Conservation (phyloP, 202 grass and related monocot species). For the Saccharum hybrid region DNA sequence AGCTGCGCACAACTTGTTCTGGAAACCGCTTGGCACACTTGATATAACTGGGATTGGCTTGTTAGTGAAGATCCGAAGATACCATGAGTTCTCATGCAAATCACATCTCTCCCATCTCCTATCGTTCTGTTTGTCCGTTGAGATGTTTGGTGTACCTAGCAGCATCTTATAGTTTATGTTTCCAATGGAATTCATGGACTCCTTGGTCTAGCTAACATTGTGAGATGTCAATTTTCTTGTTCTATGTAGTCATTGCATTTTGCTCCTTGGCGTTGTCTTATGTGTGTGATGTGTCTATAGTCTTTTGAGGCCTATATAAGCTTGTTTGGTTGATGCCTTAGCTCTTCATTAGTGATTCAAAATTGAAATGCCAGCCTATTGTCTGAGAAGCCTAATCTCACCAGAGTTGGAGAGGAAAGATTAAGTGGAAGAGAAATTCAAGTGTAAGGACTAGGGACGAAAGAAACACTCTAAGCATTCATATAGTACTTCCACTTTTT, state of each 20-base stretch:
- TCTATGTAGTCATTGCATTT: not conserved
- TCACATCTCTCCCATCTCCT: not conserved
- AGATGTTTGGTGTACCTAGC: conserved; percentile 35
- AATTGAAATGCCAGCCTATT: too few relatives aligned
- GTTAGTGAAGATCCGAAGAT: not conserved
- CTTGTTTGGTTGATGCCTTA: not conserved
- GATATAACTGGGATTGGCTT: conserved; percentile 23
- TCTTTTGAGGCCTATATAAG: not conserved
- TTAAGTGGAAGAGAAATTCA: too few relatives aligned
- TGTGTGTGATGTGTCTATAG: not conserved
- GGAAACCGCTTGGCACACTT: not conserved
- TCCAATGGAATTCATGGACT: conserved; percentile 17
- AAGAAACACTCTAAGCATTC: too few relatives aligned
- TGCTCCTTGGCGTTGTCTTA: not conserved
- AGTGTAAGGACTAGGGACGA: too few relatives aligned
- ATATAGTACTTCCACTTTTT: too few relatives aligned
- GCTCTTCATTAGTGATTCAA: too few relatives aligned
- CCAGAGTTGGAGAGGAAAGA: too few relatives aligned
- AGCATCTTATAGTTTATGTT: conserved; percentile 5
- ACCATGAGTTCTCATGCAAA: not conserved
- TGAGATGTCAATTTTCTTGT: not conserved
- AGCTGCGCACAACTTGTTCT: conserved; percentile 31
- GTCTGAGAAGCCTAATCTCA: too few relatives aligned
- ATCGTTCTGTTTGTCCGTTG: not conserved
- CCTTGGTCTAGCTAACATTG: conserved; percentile 8